Conservation (phyloP, 805 yeast species). For the Spathaspora girioi region DNA sequence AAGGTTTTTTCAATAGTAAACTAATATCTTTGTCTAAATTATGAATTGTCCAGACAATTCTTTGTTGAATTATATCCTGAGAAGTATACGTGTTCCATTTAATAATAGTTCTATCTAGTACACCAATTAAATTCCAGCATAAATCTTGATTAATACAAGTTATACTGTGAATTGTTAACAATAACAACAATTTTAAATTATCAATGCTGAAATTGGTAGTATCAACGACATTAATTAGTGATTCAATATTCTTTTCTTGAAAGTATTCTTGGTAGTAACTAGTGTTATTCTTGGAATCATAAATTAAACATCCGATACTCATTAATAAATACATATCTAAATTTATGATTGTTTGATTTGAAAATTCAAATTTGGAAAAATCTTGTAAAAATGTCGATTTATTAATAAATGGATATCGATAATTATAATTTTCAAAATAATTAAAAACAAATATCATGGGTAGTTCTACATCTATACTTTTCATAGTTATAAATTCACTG, state of each 20-base stretch:
- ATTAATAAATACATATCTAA: constrained; percentile 35
- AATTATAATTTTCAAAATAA: constrained; percentile 35
- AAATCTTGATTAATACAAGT: constrained; percentile 23
- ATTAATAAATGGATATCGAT: constrained; percentile 33
- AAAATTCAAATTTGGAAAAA: constrained; percentile 26
- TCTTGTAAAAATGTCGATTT: constrained; percentile 16
- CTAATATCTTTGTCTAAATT: constrained; percentile 38
- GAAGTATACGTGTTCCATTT: constrained; percentile 17
- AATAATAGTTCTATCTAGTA: constrained; percentile 26
- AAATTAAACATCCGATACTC: constrained; percentile 36
- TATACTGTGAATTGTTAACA: constrained; percentile 29
- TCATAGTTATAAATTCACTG: constrained; percentile 36
- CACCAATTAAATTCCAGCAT: constrained; percentile 33
- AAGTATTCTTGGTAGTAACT: constrained; percentile 24
- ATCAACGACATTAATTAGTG: constrained; percentile 31
- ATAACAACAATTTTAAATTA: constrained; percentile 27
- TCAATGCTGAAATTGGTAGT: constrained; percentile 14
- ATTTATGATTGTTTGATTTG: constrained; percentile 32
- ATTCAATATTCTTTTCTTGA: constrained; percentile 24
- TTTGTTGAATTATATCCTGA: constrained; percentile 6
- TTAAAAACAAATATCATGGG: constrained; percentile 30
- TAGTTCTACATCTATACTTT: constrained; percentile 24
- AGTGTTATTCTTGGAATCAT: constrained; percentile 23
- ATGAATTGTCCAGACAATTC: constrained; percentile 35
- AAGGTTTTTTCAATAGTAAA: constrained; percentile 30